Conservation (phyloP, 139 green algal species). For the Picochlorum sp. region DNA sequence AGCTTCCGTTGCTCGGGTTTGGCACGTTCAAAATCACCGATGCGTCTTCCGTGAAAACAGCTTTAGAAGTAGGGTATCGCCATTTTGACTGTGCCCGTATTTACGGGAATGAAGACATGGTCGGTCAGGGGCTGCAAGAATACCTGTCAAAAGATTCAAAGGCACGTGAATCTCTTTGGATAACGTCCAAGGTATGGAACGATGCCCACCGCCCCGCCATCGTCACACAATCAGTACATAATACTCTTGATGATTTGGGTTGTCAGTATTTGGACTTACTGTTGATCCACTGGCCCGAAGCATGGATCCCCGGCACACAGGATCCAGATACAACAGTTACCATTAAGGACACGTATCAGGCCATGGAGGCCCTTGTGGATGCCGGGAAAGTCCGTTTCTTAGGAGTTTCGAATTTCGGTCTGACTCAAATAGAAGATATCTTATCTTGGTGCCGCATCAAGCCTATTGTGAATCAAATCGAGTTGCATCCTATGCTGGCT, state of each 20-base stretch:
- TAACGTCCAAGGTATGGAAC: constrained; percentile 75
- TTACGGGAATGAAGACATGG: constrained; percentile 57
- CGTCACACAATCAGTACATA: constrained; percentile 38
- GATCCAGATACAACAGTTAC: constrained; percentile 25
- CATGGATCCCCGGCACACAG: constrained; percentile 41
- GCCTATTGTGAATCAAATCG: constrained; percentile 66
- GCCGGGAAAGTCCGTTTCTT: constrained; percentile 35
- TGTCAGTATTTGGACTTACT: constrained; percentile 65
- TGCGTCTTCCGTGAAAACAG: constrained; percentile 27
- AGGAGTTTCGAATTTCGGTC: constrained; percentile 49
- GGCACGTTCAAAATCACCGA: constrained; percentile 48
- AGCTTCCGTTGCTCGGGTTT: constrained; percentile 58
- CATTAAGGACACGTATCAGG: constrained; percentile 47
- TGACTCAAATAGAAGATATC: constrained; percentile 51
- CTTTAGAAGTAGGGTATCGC: constrained; percentile 45
- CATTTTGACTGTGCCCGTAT: constrained; percentile 66
- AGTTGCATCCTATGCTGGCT: constrained; percentile 68
- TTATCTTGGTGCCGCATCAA: constrained; percentile 36
- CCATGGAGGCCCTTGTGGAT: constrained; percentile 48
- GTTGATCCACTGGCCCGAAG: constrained; percentile 76
- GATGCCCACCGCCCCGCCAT: constrained; percentile 43
- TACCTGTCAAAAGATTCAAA: constrained; percentile 23
- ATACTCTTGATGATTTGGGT: constrained; percentile 55
- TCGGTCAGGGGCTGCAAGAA: constrained; percentile 52
- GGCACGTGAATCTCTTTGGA: constrained; percentile 56